A percentile compares a stretch with the other conserved stretches of the same genome.
Conservation (phyloP, 371 early-diverging fungal genomes). For the Apophysomyces trapeziformis region DNA sequence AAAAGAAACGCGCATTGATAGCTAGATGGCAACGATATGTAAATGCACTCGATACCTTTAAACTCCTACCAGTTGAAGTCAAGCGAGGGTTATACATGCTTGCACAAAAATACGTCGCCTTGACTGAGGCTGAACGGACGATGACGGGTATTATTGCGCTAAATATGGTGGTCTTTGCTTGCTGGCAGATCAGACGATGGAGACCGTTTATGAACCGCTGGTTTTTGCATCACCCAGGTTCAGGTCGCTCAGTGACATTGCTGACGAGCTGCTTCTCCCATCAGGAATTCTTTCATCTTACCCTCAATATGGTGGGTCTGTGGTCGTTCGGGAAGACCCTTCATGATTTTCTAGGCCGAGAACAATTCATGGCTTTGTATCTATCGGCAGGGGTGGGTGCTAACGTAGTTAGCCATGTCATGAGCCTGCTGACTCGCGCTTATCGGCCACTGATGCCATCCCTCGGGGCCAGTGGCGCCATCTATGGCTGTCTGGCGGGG, state of each 20-base stretch:
- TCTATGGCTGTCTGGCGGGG: conserved; percentile 68
- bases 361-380: conserved; percentile 83
- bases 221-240: conserved; percentile 74
- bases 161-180: conserved; percentile 70
- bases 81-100: conserved; percentile 48
- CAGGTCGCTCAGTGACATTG: conserved; percentile 65
- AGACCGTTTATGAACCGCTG: conserved; percentile 67
- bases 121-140: conserved; percentile 57
- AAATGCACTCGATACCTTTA: background rate
- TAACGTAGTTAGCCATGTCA: conserved; percentile 65
- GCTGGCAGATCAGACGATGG: conserved; percentile 70
- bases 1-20: conserved; percentile 17
- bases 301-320: conserved; percentile 72
- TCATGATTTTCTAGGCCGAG: conserved; percentile 53
- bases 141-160: conserved; percentile 66
- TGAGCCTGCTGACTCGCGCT: conserved; percentile 49
- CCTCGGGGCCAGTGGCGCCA: conserved; percentile 82
- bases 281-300: conserved; percentile 63
- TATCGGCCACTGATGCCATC: conserved; percentile 60
- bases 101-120: conserved; percentile 41
- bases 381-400: conserved; percentile 67
- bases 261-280: conserved; percentile 74
- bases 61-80: conserved; percentile 45
- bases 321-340: conserved; percentile 62
- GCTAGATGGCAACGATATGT: conserved; percentile 22